Evolutionary conservation across 169 alveolate species (phyloP), one percentile per base, ranked within the genome.

Genomic region (Eimeria maxima): DNA sequence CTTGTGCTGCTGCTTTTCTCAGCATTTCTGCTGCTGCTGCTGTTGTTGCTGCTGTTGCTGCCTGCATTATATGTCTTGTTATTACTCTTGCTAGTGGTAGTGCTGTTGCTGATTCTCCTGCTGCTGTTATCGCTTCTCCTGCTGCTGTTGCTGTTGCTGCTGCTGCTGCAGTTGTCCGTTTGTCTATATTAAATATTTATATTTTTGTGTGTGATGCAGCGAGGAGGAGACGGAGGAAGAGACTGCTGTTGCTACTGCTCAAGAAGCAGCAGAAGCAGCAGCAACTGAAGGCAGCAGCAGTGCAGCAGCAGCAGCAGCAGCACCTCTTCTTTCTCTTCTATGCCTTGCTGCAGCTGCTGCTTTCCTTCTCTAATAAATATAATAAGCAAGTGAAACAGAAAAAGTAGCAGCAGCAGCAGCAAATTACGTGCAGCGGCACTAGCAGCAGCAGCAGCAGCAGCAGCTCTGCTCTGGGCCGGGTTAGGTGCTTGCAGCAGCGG

Each of bases 261-360:
- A 4, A n/a, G 74, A 65, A n/a, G 45, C 45, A 8, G 45, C 80
- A 29, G 80, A 14, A 69, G 45, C 38, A 69, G 80, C 80, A 69
- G 80, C 80, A 69, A 4, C 44, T 2, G 80, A 14, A 69, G 80
- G 44, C 38, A n/a, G 80, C 80, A 29, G 67, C 67, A 57, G 67
- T 24, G 13, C 18, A 6, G 7, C 67, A 18, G 16, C 80, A 27
- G 80, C 80, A 27, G 80, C 44, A 27, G 44, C 80, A 27, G 14
- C 80, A n/a, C 80, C 80, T 29, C 45, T 69, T 29, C 45, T 69
- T 29, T 69, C 80, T 29, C n/a, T 69, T 18, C 47, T 29, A 4
- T 69, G 80, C 44, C 80, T 69, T 18, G 80, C 80, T 69, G 80
- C 80, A 6, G 80, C 80, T 69, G 80, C 44, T 14, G 80, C 80